Conservation (phyloP, 2,329 filamentous ascomycete species). For the Ramichloridium luteum region DNA sequence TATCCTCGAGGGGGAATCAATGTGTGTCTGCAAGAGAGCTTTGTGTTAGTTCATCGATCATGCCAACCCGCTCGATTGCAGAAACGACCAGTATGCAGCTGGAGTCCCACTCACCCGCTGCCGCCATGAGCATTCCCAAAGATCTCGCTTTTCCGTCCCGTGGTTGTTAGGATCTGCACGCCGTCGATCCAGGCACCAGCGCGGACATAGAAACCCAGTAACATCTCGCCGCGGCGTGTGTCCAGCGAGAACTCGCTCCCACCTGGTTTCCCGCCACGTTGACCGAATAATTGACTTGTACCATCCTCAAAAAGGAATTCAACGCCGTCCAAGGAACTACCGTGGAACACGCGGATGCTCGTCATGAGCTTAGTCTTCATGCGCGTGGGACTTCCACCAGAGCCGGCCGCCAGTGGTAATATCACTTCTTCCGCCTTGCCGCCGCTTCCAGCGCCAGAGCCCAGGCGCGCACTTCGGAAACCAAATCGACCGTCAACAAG, state of each 20-base stretch:
- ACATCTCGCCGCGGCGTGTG: slow-evolving; percentile 68
- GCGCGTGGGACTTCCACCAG: background rate
- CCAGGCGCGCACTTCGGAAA: slow-evolving; percentile 60
- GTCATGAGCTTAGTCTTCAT: slow-evolving; percentile 51
- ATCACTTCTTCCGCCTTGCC: background rate
- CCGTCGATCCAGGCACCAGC: slow-evolving; percentile 77
- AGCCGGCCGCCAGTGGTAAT: background rate
- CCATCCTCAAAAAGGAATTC: slow-evolving; percentile 90
- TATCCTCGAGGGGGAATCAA: slow-evolving; percentile 84
- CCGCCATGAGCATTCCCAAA: slow-evolving; percentile 75
- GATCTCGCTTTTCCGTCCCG: slow-evolving; percentile 72
- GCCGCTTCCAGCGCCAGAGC: background rate
- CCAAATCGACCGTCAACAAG: slow-evolving; percentile 62
- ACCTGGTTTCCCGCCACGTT: slow-evolving; percentile 55
- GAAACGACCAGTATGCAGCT: no score
- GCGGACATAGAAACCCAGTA: slow-evolving; percentile 75
- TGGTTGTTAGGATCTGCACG: slow-evolving; percentile 76
- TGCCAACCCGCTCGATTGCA: no score
- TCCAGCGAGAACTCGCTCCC: slow-evolving; percentile 72
- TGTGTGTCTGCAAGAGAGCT: slow-evolving; percentile 57
- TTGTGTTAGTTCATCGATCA: slow-evolving; percentile 20
- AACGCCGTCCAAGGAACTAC: slow-evolving; percentile 65
- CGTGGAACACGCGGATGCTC: slow-evolving; percentile 64
- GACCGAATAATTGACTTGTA: slow-evolving; percentile 76
- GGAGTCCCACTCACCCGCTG: slow-evolving; percentile 54